Conservation (phyloP, 495 filamentous ascomycete genomes). For the Penicillium subrubescens region DNA sequence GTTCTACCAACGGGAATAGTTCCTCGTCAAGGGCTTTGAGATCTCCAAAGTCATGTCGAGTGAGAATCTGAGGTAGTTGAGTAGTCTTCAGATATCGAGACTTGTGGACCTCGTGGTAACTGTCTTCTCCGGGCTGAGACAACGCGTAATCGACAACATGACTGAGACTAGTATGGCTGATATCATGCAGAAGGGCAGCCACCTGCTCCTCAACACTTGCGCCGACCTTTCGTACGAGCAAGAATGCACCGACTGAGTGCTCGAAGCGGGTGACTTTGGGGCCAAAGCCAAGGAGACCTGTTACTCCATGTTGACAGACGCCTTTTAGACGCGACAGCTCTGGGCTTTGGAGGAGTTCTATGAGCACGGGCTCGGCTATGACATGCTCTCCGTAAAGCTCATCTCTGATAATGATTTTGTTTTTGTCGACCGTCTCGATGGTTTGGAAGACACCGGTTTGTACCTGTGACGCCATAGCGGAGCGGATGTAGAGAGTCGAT, state of each 20-base stretch:
- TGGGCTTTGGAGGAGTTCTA: conserved; percentile 39
- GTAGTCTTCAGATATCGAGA: conserved; percentile 40
- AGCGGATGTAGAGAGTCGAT: background rate
- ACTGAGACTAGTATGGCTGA: conserved; percentile 46
- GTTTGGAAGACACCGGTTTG: background rate
- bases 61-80: conserved; percentile 35
- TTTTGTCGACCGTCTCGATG: background rate
- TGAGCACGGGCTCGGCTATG: conserved; percentile 17
- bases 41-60: conserved; percentile 30
- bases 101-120: conserved; percentile 49
- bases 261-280: conserved; percentile 45
- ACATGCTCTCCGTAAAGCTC: background rate
- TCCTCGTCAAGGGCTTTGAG: conserved; percentile 40
- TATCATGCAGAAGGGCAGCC: conserved; percentile 47
- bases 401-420: background rate
- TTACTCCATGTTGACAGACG: conserved; percentile 43
- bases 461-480: conserved; percentile 1
- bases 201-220: conserved; percentile 43
- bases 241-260: conserved; percentile 46
- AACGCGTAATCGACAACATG: conserved; percentile 46
- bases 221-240: conserved; percentile 44
- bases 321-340: conserved; percentile 38
- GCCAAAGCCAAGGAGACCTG: conserved; percentile 35
- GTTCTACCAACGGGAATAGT: conserved; percentile 44
- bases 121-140: conserved; percentile 41